Conservation (phyloP, 176 grass and related monocot genomes). For the Lolium perenne region DNA sequence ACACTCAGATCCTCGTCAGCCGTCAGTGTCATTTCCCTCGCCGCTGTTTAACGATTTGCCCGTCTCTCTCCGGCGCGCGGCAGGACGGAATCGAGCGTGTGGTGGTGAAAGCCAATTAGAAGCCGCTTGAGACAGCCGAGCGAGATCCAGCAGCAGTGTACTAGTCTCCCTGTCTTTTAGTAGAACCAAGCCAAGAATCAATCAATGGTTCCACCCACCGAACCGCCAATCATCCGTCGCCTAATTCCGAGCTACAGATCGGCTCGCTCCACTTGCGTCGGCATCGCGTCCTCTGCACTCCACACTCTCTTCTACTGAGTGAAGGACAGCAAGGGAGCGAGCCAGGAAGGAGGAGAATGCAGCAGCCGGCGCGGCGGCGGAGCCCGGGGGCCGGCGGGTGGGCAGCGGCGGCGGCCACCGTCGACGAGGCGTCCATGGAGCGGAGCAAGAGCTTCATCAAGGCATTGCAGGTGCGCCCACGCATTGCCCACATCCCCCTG, state of each 20-base stretch:
- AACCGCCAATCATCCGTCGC: not conserved
- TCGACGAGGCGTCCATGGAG: constrained; percentile 97
- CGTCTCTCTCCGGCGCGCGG: too few species aligned
- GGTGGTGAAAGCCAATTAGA: not conserved
- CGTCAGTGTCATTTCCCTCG: not conserved
- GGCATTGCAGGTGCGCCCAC: constrained; percentile 68
- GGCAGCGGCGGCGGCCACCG: constrained; percentile 47
- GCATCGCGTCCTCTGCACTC: constrained; percentile 54
- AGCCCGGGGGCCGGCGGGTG: not conserved
- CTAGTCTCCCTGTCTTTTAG: not conserved
- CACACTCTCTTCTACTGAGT: constrained; percentile 3
- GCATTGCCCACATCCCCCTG: constrained; percentile 38
- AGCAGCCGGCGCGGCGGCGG: constrained; percentile 43
- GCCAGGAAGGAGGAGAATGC: constrained; percentile 12
- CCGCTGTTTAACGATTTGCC: too few species aligned
- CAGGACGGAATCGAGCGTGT: not conserved
- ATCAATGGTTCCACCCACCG: constrained; percentile 33
- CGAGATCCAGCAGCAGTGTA: constrained; percentile 16
- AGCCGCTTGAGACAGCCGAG: not conserved
- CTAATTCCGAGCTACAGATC: not conserved
- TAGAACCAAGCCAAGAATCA: not conserved
- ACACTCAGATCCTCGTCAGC: not conserved
- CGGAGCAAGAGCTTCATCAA: constrained; percentile 98
- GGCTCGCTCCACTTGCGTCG: not conserved
- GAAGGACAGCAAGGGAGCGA: not conserved